phyloP scores from a whole-genome alignment of 768 basidiomycete genomes.

The Leccinum barrowsii region DNA sequence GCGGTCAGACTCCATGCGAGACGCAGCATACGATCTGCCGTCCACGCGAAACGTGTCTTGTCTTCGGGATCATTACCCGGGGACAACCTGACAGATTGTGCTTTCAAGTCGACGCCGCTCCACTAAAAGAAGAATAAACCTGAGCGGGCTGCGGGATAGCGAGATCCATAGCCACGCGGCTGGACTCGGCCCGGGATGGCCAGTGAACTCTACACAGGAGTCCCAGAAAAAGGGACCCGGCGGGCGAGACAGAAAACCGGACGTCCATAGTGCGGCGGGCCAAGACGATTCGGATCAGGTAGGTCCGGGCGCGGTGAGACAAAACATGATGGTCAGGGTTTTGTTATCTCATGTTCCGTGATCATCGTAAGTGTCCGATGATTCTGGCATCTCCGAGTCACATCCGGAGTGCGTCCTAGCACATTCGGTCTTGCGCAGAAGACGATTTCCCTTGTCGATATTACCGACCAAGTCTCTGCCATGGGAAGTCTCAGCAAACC shows the following conservation, averaged over 20 bases:
- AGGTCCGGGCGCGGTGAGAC: slow-evolving; percentile 21
- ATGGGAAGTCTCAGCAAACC: neutral
- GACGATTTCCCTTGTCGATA: neutral
- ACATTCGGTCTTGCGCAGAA: slow-evolving; percentile 44
- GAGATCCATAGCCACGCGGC: neutral
- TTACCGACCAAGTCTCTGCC: neutral
- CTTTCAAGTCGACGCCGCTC: too few relatives aligned
- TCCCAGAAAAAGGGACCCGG: too few relatives aligned
- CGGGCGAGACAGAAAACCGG: too few relatives aligned
- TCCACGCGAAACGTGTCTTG: too few relatives aligned
- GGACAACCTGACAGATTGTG: too few relatives aligned
- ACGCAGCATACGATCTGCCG: neutral
- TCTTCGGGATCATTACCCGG: too few relatives aligned
- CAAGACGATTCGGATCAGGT: neutral
- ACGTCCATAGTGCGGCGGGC: too few relatives aligned
- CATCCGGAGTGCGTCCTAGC: slow-evolving; percentile 38
- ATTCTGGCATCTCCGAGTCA: slow-evolving; percentile 1
- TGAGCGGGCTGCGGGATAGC: neutral
- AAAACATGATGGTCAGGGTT: slow-evolving; percentile 31
- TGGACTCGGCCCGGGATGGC: too few relatives aligned
- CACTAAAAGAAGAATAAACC: neutral
- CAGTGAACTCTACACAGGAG: too few relatives aligned
- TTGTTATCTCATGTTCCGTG: slow-evolving; percentile 27
- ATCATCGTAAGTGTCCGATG: too few relatives aligned
- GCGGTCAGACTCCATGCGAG: neutral